Evolutionary conservation across 176 grass and related monocot genomes (phyloP), one percentile per base, ranked within the genome.

Genomic region (Elaeis guineensis): DNA sequence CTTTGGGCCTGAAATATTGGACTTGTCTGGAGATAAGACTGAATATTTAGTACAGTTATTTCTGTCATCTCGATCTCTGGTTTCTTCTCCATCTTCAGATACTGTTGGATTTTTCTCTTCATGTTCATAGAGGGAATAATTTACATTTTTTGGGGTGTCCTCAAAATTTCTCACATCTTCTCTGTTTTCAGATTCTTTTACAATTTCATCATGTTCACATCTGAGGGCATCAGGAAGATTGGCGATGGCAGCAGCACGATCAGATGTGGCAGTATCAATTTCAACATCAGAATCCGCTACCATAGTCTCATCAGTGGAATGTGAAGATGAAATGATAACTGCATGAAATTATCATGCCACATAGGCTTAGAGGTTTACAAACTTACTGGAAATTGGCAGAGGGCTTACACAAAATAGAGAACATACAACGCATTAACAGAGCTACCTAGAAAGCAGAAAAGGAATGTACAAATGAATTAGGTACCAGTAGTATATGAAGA

Each of bases 251-350:
- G 48, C 49, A 70, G 14, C 49, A 68, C 53, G 84, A 58, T 69
- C 61, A 35, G 93, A 97, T 32, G 70, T 89, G 63, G 78, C 93
- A 48, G 81, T 82, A 71, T 97, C 84, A 18, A 85, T 85, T 80
- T 97, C 93, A 70, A 78, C 72, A 66, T 91, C 93, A 56, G 84
- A 97, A 57, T 90, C 84, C 1, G 60, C 84, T 62, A 89, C 93
- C 67, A 97, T 82, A 70, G 93, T 97, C 69, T 91, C 87, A 62
- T 85, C 81, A 25, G 87, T 91, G 3, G 84, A 85, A 73, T 87
- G 85, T 22, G 93, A 97, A 57, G 84, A 91, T 25, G 87, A 58
- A 69, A 97, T 61, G 54, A 97, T 69, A 61, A 73, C 93, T 97
- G 70, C 53, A 58, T 56, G 57, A 85, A 82, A 72, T 19, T 61